These are phyloP conservation scores for Geranium brycei DNA, from an alignment of 345 rosid genomes.

Conservation along the genomic window DNA sequence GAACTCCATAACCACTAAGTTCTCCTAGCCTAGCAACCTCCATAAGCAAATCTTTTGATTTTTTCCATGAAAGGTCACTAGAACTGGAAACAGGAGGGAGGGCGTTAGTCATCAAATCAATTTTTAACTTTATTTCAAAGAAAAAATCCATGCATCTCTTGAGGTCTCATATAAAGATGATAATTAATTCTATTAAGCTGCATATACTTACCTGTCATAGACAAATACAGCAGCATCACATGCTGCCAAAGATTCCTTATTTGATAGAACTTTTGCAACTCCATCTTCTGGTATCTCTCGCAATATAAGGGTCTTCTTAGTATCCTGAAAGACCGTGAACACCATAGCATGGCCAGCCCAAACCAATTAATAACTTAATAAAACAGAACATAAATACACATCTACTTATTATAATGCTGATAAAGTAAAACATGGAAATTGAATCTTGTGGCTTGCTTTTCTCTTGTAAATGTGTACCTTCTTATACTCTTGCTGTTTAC, in stretches of 20 bases:
- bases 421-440: no score
- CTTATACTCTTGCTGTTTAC: no score
- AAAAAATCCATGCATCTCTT: background rate
- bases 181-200: conserved; percentile 4
- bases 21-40: conserved; percentile 64
- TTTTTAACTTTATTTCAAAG: background rate
- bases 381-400: background rate
- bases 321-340: conserved; percentile 27
- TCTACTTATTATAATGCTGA: background rate
- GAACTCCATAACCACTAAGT: conserved; percentile 46
- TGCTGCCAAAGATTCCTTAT: conserved; percentile 42
- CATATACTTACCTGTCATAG: conserved; percentile 46
- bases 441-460: no score
- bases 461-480: no score
- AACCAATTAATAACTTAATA: conserved; percentile 1
- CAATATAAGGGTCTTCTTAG: conserved; percentile 53
- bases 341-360: conserved; percentile 9
- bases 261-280: conserved; percentile 31
- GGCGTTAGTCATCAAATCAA: conserved; percentile 9
- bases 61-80: conserved; percentile 67
- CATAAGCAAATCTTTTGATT: conserved; percentile 47
- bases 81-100: conserved; percentile 34
- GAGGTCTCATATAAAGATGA: background rate
- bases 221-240: conserved; percentile 67
- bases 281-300: conserved; percentile 67